Conservation (phyloP, 176 grass and related monocot species). For the Bothriochloa decipiens region DNA sequence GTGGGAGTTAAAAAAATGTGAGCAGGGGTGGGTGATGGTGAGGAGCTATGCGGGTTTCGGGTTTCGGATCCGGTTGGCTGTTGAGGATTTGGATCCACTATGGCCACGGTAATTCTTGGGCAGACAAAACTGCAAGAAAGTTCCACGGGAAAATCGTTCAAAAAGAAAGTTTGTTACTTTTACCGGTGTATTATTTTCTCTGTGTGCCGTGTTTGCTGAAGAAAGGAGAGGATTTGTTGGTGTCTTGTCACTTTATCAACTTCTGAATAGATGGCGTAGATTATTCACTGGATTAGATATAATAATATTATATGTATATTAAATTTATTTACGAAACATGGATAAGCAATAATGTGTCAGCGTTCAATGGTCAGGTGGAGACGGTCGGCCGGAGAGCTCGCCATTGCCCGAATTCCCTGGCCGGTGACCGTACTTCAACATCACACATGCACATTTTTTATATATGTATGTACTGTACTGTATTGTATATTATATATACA, state of each 20-base stretch:
- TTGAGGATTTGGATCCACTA: no score
- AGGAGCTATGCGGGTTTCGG: not conserved
- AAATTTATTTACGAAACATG: not conserved
- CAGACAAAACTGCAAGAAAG: not conserved
- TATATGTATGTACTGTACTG: no score
- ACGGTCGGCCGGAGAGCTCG: not conserved
- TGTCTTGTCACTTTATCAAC: conserved; percentile 13
- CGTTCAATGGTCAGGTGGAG: not conserved
- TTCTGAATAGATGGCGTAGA: not conserved
- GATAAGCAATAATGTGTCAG: not conserved
- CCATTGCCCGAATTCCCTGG: conserved; percentile 15
- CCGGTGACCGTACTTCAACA: not conserved
- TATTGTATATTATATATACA: not conserved
- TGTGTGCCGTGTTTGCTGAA: no score
- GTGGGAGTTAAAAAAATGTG: conserved; percentile 31
- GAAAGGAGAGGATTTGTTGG: not conserved
- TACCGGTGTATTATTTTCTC: no score
- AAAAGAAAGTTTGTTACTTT: no score
- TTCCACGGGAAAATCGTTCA: not conserved
- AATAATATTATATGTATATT: not conserved
- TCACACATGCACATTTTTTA: not conserved
- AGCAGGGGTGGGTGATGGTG: conserved; percentile 4
- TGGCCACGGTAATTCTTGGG: not conserved
- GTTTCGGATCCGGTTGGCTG: not conserved
- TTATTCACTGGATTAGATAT: conserved; percentile 11